phyloP scores from a whole-genome alignment of 345 rosid species.

The Chamaenerion angustifolium region DNA sequence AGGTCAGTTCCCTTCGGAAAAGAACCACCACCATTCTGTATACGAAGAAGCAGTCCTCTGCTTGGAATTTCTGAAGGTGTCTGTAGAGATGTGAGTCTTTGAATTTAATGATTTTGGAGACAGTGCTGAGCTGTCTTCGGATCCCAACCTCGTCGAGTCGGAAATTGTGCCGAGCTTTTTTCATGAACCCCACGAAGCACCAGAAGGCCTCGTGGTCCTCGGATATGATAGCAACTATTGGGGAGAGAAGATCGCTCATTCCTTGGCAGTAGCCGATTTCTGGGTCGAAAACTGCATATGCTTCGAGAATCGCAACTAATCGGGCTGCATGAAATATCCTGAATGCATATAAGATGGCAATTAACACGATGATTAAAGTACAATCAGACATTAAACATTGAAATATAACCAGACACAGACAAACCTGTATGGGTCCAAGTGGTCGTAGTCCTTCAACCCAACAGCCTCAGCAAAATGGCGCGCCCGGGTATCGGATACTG shows the following conservation, averaged over 20 bases:
- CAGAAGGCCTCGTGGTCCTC: slow-evolving; percentile 92
- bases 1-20: slow-evolving; percentile 73
- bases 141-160: slow-evolving; percentile 90
- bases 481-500: slow-evolving; percentile 52
- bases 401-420: no score
- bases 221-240: slow-evolving; percentile 55
- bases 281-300: slow-evolving; percentile 76
- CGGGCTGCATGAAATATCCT: slow-evolving; percentile 89
- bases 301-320: slow-evolving; percentile 85
- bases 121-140: slow-evolving; percentile 65
- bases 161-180: slow-evolving; percentile 88
- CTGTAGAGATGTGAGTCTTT: slow-evolving; percentile 83
- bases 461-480: slow-evolving; percentile 56
- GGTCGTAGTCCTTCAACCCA: slow-evolving; percentile 61
- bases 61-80: slow-evolving; percentile 81
- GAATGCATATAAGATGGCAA: no score
- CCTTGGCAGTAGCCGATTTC: slow-evolving; percentile 99
- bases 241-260: slow-evolving; percentile 95
- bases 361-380: no score
- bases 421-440: slow-evolving; percentile 42
- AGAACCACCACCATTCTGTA: slow-evolving; percentile 95
- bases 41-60: slow-evolving; percentile 92
- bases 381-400: no score
- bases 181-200: slow-evolving; percentile 95
- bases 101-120: slow-evolving; percentile 73